Percentiles rank a stretch among this genome's conserved stretches.
phyloP scores from a whole-genome alignment of 164 flowering plant species.

The Vitis cinerea region DNA sequence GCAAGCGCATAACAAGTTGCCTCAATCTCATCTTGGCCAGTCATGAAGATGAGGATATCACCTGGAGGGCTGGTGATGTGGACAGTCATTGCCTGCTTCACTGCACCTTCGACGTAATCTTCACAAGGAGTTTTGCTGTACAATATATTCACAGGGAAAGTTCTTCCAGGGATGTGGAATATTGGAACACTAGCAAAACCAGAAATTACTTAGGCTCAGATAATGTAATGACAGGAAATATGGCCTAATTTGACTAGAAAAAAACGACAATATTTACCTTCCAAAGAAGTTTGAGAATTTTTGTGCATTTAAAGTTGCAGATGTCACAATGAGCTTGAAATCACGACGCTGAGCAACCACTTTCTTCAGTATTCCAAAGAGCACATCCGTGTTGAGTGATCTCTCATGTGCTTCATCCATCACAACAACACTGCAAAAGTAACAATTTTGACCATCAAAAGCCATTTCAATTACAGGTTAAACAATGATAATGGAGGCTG shows the following conservation, averaged over 20 bases:
- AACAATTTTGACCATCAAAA: neutral
- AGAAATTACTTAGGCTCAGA: neutral
- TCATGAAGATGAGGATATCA: conserved; percentile 95
- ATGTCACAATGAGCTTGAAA: conserved; percentile 97
- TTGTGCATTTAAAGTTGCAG: conserved; percentile 94
- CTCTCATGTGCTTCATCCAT: conserved; percentile 99
- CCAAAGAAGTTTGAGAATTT: conserved; percentile 97
- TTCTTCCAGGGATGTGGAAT: conserved; percentile 91
- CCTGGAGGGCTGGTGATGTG: conserved; percentile 94
- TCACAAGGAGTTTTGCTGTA: conserved; percentile 87
- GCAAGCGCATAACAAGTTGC: conserved; percentile 89
- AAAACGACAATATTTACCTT: conserved; percentile 43
- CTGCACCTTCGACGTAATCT: conserved; percentile 95
- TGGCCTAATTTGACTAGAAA: neutral
- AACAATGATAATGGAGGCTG: neutral
- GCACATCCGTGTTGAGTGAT: conserved; percentile 90
- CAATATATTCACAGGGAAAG: conserved; percentile 76
- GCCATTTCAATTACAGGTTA: neutral
- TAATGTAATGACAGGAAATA: neutral
- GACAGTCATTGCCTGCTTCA: conserved; percentile 92
- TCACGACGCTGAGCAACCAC: conserved; percentile 95
- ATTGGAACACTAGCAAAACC: conserved; percentile 67
- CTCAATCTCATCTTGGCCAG: conserved; percentile 99
- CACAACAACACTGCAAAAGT: conserved; percentile 65
- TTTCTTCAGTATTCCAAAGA: conserved; percentile 93